These are phyloP conservation scores for Metschnikowia cerradonensis DNA, from an alignment of 805 yeast genomes.

Conservation along the genomic window DNA sequence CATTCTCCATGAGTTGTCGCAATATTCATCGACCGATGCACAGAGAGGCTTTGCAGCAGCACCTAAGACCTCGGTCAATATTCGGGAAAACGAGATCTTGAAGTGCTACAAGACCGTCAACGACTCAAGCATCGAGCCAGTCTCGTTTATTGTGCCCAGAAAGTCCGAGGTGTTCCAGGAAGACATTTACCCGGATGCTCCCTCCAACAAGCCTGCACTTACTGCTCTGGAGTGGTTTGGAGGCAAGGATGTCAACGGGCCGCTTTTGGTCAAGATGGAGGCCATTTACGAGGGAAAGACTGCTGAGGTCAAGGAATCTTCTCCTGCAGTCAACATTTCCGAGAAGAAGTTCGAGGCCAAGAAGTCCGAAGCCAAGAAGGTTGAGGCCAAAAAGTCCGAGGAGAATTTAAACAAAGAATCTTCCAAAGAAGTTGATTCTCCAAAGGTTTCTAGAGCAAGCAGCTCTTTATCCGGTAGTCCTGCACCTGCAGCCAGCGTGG, in stretches of 20 bases:
- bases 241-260: constrained; percentile 82
- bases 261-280: constrained; percentile 71
- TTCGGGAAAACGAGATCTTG: constrained; percentile 80
- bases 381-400: neutral
- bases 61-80: constrained; percentile 77
- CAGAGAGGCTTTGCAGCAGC: constrained; percentile 94
- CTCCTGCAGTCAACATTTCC: constrained; percentile 29
- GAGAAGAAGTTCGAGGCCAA: constrained; percentile 16
- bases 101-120: constrained; percentile 82
- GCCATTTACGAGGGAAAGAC: constrained; percentile 73
- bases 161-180: constrained; percentile 88
- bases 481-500: constrained; percentile 14
- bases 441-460: neutral
- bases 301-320: constrained; percentile 44
- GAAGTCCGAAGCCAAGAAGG: constrained; percentile 8
- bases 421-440: neutral
- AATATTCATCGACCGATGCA: constrained; percentile 82
- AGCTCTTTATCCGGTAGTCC: constrained; percentile 8
- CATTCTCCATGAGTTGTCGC: constrained; percentile 78
- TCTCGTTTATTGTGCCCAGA: constrained; percentile 91
- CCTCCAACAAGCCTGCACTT: constrained; percentile 74
- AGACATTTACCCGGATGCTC: constrained; percentile 90
- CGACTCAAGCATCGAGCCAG: constrained; percentile 81
- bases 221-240: constrained; percentile 72
- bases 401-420: too few species aligned